Percentiles rank a stretch among this genome's conserved stretches.
Evolutionary conservation across 1,284 basidiomycete genomes (phyloP).

Genomic region (Ceratobasidium sp.): DNA sequence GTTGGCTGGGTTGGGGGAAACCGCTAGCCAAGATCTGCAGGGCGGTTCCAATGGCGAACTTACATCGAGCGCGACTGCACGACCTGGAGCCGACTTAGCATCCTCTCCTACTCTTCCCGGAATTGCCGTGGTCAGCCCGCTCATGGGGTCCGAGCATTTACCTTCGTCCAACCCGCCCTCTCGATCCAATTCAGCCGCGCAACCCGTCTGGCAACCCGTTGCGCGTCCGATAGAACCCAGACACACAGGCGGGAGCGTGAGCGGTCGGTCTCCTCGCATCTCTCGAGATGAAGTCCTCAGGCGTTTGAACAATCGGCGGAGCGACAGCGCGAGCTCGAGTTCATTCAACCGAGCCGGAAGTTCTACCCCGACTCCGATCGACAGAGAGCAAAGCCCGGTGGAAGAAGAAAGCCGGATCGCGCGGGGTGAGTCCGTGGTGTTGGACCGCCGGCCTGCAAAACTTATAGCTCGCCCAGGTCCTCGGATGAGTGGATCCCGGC

Average conservation of each 20-base stretch:
- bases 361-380: constrained; percentile 22
- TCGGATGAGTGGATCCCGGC: constrained; percentile 42
- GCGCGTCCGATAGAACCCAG: constrained; percentile 23
- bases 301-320: constrained; percentile 35
- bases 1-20: not conserved
- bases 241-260: constrained; percentile 36
- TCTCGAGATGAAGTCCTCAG: constrained; percentile 43
- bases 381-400: constrained; percentile 33
- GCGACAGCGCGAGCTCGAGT: constrained; percentile 2
- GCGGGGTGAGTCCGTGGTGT: constrained; percentile 8
- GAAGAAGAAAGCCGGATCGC: constrained; percentile 20
- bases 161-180: constrained; percentile 26
- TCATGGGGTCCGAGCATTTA: not conserved
- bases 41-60: not conserved
- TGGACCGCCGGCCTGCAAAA: not conserved
- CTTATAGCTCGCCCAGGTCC: constrained; percentile 28
- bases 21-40: not conserved
- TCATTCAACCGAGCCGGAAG: constrained; percentile 21
- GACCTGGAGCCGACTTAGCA: not conserved
- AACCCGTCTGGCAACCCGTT: not conserved
- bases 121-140: constrained; percentile 12
- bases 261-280: constrained; percentile 44
- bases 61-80: not conserved
- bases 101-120: constrained; percentile 7
- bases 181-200: constrained; percentile 12